A percentile compares a stretch with the other conserved stretches of the same genome.
These are phyloP conservation scores for Kodamaea neixiangensis DNA, from an alignment of 805 yeast genomes.

Conservation along the genomic window DNA sequence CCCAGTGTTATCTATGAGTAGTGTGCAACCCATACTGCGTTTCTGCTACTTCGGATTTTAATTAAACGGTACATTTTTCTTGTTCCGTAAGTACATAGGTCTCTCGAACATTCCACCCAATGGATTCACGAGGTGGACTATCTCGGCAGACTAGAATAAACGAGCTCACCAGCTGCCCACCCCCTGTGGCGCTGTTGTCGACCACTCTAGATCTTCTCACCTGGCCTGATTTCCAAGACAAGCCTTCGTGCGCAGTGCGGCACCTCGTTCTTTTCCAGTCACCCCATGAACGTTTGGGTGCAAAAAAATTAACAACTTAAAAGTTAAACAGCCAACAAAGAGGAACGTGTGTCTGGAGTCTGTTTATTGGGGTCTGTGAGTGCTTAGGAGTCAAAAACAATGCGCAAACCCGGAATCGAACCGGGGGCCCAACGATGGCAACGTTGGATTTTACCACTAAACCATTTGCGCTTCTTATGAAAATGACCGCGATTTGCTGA, in stretches of 20 bases:
- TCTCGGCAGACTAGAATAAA: background rate
- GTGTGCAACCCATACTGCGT: too few relatives aligned
- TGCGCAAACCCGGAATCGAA: slow-evolving; percentile 6
- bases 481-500: background rate
- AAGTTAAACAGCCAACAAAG: background rate
- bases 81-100: too few relatives aligned
- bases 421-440: slow-evolving; percentile 9
- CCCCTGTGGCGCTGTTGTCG: background rate
- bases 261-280: background rate
- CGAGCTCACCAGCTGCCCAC: background rate
- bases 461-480: background rate
- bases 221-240: background rate
- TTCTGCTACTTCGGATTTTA: too few relatives aligned
- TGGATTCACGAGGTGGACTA: too few relatives aligned
- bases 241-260: background rate
- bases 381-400: background rate
- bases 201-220: background rate
- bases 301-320: background rate
- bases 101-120: too few relatives aligned
- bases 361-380: too few relatives aligned
- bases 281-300: background rate
- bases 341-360: slow-evolving; percentile 10
- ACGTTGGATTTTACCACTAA: slow-evolving; percentile 8
- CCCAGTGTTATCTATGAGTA: too few relatives aligned
- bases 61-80: too few relatives aligned